Conservation (phyloP, 768 basidiomycete species). For the Hericium erinaceus region DNA sequence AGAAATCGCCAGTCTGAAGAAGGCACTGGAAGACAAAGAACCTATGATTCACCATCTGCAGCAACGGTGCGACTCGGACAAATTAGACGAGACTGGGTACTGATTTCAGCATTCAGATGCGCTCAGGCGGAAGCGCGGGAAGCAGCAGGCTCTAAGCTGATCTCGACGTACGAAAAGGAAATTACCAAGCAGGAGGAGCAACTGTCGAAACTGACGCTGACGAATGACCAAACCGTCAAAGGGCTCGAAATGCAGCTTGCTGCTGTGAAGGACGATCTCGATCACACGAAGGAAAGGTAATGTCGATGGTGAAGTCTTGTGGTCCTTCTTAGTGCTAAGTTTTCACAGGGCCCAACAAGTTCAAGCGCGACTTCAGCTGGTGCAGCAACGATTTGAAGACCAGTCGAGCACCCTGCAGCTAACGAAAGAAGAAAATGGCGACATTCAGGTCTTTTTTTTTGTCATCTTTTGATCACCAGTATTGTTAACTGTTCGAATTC, state of each 20-base stretch:
- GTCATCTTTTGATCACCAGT: not conserved
- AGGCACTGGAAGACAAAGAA: not conserved
- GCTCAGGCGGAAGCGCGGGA: not conserved
- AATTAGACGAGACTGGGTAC: too few species aligned
- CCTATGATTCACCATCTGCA: not conserved
- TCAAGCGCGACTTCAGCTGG: constrained; percentile 24
- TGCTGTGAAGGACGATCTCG: constrained; percentile 1
- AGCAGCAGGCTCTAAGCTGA: not conserved
- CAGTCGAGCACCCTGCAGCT: constrained; percentile 43
- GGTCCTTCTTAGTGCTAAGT: not conserved
- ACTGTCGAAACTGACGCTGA: not conserved
- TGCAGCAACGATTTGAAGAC: constrained; percentile 54
- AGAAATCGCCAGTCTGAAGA: not conserved
- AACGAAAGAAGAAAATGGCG: constrained; percentile 44
- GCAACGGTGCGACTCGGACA: not conserved
- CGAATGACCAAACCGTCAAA: not conserved
- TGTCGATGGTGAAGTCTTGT: not conserved
- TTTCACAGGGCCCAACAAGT: constrained; percentile 7
- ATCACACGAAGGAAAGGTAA: constrained; percentile 5
- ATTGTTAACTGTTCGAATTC: not conserved
- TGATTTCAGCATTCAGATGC: not conserved
- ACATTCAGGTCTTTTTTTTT: constrained; percentile 33
- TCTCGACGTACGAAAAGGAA: not conserved
- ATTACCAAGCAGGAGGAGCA: not conserved
- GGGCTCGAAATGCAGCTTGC: constrained; percentile 4